phyloP scores from a whole-genome alignment of 83 land plant genomes.

The Larix sibirica region DNA sequence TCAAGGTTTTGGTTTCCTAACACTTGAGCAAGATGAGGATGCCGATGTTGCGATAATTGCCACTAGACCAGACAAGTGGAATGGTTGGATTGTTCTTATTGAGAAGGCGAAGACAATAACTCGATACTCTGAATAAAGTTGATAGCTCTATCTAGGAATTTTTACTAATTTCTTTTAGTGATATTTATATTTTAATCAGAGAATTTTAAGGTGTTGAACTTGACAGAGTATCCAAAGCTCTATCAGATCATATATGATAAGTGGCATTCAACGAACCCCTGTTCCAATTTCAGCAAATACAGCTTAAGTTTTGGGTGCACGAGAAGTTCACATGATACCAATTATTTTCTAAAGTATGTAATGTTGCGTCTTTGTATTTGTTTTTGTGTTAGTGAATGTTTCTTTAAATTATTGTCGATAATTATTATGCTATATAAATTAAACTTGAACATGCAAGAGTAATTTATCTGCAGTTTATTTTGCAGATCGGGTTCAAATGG shows the following conservation, averaged over 20 bases:
- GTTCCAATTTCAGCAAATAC: background rate
- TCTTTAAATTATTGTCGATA: background rate
- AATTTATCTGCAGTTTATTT: background rate
- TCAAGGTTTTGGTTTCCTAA: slow-evolving; percentile 36
- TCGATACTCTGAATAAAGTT: background rate
- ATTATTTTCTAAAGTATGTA: slow-evolving; percentile 14
- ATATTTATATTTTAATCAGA: slow-evolving; percentile 5
- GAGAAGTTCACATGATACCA: background rate
- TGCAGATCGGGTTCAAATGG: background rate
- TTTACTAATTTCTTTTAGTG: background rate
- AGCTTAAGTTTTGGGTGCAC: background rate
- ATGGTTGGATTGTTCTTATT: slow-evolving; percentile 51
- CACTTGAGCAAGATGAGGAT: slow-evolving; percentile 58
- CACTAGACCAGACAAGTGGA: slow-evolving; percentile 65
- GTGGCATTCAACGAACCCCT: slow-evolving; percentile 3
- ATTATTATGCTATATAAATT: background rate
- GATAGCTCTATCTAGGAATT: background rate
- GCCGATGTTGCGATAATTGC: slow-evolving; percentile 66
- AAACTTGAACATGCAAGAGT: background rate
- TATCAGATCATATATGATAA: background rate
- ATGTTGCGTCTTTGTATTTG: slow-evolving; percentile 1
- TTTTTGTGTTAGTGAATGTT: background rate
- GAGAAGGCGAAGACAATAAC: slow-evolving; percentile 59
- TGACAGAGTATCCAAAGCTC: background rate
- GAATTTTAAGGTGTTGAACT: slow-evolving; percentile 8